These are phyloP conservation scores for Dactylellina haptotyla DNA, from an alignment of 2,329 filamentous ascomycete species.

Conservation along the genomic window DNA sequence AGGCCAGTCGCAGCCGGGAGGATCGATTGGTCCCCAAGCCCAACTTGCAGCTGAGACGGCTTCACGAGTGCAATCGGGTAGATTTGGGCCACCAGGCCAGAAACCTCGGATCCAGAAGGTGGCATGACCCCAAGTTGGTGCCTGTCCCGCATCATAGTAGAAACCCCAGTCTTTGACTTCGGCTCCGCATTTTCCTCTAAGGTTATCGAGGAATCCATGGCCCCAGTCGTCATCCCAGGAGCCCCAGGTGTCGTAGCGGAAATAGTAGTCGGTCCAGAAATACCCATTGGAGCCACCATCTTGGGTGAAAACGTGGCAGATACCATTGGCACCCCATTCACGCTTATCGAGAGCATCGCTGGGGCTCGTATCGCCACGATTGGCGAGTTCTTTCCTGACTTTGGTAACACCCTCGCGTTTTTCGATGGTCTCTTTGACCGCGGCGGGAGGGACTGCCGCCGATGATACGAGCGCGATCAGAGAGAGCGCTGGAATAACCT, in stretches of 20 bases:
- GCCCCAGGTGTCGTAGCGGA: slow-evolving; percentile 27
- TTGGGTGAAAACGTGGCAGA: neutral
- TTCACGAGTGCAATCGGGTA: slow-evolving; percentile 13
- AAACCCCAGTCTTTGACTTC: slow-evolving; percentile 1
- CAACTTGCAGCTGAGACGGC: slow-evolving; percentile 17
- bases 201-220: slow-evolving; percentile 12
- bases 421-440: neutral
- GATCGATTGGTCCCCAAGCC: slow-evolving; percentile 11
- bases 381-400: neutral
- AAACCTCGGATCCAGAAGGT: slow-evolving; percentile 4
- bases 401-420: neutral
- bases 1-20: slow-evolving; percentile 1
- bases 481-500: neutral
- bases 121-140: slow-evolving; percentile 18
- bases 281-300: neutral
- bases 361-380: neutral
- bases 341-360: neutral
- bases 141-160: slow-evolving; percentile 4
- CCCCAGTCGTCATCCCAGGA: slow-evolving; percentile 28
- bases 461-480: neutral
- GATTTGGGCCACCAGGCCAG: slow-evolving; percentile 5
- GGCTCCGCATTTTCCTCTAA: slow-evolving; percentile 3
- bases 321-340: neutral
- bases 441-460: neutral
- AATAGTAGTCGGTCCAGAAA: slow-evolving; percentile 10